Evolutionary conservation across 768 basidiomycete genomes (phyloP).

Genomic region (Scleroderma bovista): DNA sequence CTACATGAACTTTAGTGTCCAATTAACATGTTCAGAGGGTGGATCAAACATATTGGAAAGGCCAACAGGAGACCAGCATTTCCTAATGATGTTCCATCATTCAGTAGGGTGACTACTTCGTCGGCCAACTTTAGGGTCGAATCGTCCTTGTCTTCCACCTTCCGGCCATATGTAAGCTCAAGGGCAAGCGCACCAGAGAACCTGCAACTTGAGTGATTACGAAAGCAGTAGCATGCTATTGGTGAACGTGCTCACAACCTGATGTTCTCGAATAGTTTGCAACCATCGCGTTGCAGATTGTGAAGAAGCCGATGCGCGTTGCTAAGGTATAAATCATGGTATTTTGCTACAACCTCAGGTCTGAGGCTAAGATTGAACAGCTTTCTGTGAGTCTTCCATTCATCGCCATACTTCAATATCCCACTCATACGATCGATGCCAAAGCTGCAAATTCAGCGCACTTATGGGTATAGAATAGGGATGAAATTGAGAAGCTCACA

Average conservation of each 20-base stretch:
- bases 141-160: neutral
- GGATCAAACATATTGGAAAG: neutral
- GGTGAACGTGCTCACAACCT: neutral
- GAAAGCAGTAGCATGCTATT: too few species aligned
- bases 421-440: constrained; percentile 11
- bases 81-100: neutral
- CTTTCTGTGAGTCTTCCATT: constrained; percentile 15
- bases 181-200: neutral
- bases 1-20: neutral
- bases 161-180: neutral
- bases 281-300: neutral
- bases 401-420: constrained; percentile 15
- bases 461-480: neutral
- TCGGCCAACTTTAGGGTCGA: neutral
- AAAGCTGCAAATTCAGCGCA: constrained; percentile 7
- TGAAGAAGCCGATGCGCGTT: neutral
- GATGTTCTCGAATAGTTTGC: neutral
- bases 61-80: neutral
- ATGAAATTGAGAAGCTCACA: constrained; percentile 2
- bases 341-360: constrained; percentile 1
- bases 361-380: constrained; percentile 16
- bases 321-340: constrained; percentile 6
- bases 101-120: neutral
- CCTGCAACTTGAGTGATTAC: too few species aligned
- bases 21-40: neutral